These are phyloP conservation scores for Silene coronaria DNA, from an alignment of 179 eudicot genomes.

Conservation along the genomic window DNA sequence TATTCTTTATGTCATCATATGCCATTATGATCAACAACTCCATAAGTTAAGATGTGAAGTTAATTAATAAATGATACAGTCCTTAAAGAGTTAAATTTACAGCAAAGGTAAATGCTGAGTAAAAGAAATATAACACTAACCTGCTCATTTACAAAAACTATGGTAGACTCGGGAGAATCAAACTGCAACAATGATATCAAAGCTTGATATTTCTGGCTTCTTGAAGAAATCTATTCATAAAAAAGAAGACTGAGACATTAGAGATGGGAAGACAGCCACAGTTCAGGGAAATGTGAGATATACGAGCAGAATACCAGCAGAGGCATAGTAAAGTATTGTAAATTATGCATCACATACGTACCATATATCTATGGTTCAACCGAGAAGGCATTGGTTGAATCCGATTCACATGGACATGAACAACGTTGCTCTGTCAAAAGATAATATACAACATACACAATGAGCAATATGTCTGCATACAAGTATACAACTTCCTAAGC, in stretches of 20 bases:
- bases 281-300: not conserved
- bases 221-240: conserved; percentile 49
- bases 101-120: not conserved
- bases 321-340: not conserved
- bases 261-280: conserved; percentile 8
- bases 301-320: not conserved
- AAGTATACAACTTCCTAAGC: not conserved
- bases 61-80: not conserved
- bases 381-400: conserved; percentile 79
- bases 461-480: not conserved
- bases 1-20: not conserved
- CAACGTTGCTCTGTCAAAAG: conserved; percentile 59
- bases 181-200: conserved; percentile 54
- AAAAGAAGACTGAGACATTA: not conserved
- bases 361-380: conserved; percentile 75
- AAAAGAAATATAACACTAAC: conserved; percentile 33
- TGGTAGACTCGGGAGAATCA: conserved; percentile 76
- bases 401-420: conserved; percentile 77
- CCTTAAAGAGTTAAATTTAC: not conserved
- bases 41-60: not conserved
- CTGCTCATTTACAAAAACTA: conserved; percentile 81
- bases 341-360: conserved; percentile 20
- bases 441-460: conserved; percentile 6
- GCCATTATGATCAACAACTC: not conserved
- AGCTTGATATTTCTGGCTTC: conserved; percentile 49